Evolutionary conservation across 169 alveolate species (phyloP).

Genomic region (Ichthyophthirius multifiliis): DNA sequence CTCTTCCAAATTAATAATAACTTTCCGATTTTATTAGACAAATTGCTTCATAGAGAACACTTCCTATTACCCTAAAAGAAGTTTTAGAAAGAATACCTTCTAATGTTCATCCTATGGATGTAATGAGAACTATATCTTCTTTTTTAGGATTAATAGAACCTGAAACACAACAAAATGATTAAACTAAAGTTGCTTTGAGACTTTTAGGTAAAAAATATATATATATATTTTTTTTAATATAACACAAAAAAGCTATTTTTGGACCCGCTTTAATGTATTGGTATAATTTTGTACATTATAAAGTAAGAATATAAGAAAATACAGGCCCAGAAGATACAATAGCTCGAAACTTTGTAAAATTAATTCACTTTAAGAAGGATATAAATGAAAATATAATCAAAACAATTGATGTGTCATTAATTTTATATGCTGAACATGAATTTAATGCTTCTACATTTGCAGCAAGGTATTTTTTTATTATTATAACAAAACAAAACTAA

Average conservation of each 20-base stretch:
- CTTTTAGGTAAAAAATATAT: not conserved
- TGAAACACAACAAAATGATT: constrained; percentile 6
- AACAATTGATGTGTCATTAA: constrained; percentile 72
- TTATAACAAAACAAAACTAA: not conserved
- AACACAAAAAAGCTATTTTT: constrained; percentile 34
- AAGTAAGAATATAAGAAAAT: constrained; percentile 52
- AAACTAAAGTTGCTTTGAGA: constrained; percentile 42
- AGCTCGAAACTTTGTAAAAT: constrained; percentile 69
- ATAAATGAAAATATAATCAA: constrained; percentile 3
- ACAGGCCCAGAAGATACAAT: constrained; percentile 71
- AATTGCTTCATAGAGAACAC: constrained; percentile 49
- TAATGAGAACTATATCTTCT: constrained; percentile 53
- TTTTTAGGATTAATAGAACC: constrained; percentile 56
- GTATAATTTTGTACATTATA: constrained; percentile 71
- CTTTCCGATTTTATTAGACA: constrained; percentile 29
- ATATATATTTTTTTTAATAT: not conserved
- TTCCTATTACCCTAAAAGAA: constrained; percentile 50
- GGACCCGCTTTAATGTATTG: constrained; percentile 75
- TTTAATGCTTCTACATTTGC: constrained; percentile 86
- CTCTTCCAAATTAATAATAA: constrained; percentile 58
- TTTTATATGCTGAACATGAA: constrained; percentile 87
- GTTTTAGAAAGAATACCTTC: constrained; percentile 64
- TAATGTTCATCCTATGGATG: constrained; percentile 83
- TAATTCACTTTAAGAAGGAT: constrained; percentile 46
- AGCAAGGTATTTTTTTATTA: constrained; percentile 32